Base-by-base conservation (phyloP, 2,329 filamentous ascomycete genomes). In the Rhynchosporium agropyri region DNA sequence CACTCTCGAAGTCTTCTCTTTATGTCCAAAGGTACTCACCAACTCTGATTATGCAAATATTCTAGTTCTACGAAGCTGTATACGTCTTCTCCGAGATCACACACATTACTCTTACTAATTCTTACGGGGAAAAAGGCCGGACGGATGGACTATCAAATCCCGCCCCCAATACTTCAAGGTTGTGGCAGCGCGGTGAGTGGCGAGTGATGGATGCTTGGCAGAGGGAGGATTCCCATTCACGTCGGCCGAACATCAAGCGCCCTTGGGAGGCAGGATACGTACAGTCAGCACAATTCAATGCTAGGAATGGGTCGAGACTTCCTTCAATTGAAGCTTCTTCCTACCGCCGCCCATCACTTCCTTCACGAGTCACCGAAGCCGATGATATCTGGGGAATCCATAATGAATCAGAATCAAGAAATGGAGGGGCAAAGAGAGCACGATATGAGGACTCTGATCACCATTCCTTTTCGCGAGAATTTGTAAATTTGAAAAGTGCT, bases 201-300 rank as follows among this genome's bases (percentile, higher is more conserved):
- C 70, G 66, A 73, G 67, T 71, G 66, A 73, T 73, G 71, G 71
- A 72, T 67, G 71, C 67, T 69, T 68, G 65, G 67, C 69, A 66
- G 62, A 57, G 64, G 66, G 68, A 72, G 48, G 63, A 67, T 58
- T 69, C 70, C 65, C 71, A 70, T 62, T 68, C 63, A 55, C 63
- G 61, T 65, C 69, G 65, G 62, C 42, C 67, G 58, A 67, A 66
- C 62, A 69, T 67, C 58, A 73, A 73, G 65, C 69, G 71, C 48
- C 71, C 68, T 68, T 72, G 71, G 71, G 69, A 72, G 58, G 70
- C 69, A 58, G 67, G 67, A 12, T 64, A 43, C 33, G 38, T 60
- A 49, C 40, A 53, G 46, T 53, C 57, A 63, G 64, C 64, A 61
- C 63, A 55, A 31, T 33, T 48, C 36, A 65, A 61, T 59, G 48